phyloP scores from a whole-genome alignment of 371 early-diverging fungal species.

The Syncephalastrum monosporum region DNA sequence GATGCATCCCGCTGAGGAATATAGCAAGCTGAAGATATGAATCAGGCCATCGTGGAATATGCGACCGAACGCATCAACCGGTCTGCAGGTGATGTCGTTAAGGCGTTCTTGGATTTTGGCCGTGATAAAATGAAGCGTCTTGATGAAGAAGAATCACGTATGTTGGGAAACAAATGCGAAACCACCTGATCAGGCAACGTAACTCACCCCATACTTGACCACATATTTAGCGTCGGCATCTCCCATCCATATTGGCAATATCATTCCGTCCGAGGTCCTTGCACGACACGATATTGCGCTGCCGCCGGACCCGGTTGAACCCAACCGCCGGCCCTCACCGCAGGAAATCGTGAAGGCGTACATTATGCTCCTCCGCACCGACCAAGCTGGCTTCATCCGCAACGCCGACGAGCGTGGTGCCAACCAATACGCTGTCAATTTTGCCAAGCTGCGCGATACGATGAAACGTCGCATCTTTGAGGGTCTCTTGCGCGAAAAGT shows the following conservation, averaged over 20 bases:
- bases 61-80: constrained; percentile 66
- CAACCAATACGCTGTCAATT: constrained; percentile 72
- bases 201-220: not conserved
- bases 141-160: constrained; percentile 57
- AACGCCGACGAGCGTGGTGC: constrained; percentile 73
- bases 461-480: constrained; percentile 68
- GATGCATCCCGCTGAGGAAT: not conserved
- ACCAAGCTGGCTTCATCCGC: constrained; percentile 63
- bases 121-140: constrained; percentile 47
- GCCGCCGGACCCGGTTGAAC: constrained; percentile 46
- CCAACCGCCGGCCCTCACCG: constrained; percentile 38
- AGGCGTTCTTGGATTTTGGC: constrained; percentile 51
- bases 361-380: constrained; percentile 63
- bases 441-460: constrained; percentile 55
- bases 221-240: constrained; percentile 45
- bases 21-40: constrained; percentile 5
- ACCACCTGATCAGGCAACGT: not conserved
- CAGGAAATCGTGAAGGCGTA: constrained; percentile 62
- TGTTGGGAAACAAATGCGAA: constrained; percentile 5
- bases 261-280: constrained; percentile 48
- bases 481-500: constrained; percentile 66
- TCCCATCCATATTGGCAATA: constrained; percentile 55
- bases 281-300: constrained; percentile 56
- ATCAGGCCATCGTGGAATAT: constrained; percentile 59
- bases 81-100: constrained; percentile 66